Percentiles rank a stretch among this genome's conserved stretches.
phyloP scores from a whole-genome alignment of 306 rosid species.

The Morella rubra region DNA sequence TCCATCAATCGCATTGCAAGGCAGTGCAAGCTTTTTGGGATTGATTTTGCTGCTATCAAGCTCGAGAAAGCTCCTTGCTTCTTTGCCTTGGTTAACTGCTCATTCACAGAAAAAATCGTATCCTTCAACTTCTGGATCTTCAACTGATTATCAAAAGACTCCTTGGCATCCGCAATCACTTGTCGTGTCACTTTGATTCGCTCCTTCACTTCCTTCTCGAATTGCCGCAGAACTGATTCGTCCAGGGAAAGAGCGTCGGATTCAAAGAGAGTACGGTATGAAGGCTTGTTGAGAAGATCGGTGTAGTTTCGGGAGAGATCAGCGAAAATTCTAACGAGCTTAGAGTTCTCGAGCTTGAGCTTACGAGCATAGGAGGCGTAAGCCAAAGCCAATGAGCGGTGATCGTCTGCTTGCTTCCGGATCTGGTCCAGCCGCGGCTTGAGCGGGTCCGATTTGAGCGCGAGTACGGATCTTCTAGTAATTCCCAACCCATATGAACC shows the following conservation, averaged over 20 bases:
- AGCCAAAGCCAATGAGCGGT: constrained; percentile 63
- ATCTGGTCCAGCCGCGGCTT: constrained; percentile 91
- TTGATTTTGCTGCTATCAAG: constrained; percentile 82
- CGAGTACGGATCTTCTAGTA: constrained; percentile 64
- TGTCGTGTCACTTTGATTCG: constrained; percentile 76
- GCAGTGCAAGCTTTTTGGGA: constrained; percentile 79
- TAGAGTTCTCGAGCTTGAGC: constrained; percentile 88
- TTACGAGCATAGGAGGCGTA: constrained; percentile 82
- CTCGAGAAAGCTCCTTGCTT: constrained; percentile 96
- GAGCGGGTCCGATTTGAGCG: constrained; percentile 79
- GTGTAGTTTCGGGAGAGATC: constrained; percentile 74
- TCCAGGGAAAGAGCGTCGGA: constrained; percentile 59
- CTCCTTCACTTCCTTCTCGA: constrained; percentile 95
- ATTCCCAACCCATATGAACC: constrained; percentile 46
- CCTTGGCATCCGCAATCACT: constrained; percentile 81
- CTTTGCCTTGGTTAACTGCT: constrained; percentile 79
- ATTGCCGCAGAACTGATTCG: constrained; percentile 67
- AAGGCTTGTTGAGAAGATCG: constrained; percentile 70
- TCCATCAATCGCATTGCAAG: constrained; percentile 74
- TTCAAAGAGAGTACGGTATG: constrained; percentile 47
- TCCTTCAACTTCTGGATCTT: constrained; percentile 96
- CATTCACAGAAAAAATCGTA: constrained; percentile 82
- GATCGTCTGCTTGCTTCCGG: constrained; percentile 94
- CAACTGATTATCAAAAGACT: constrained; percentile 87
- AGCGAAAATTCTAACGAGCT: constrained; percentile 77